A percentile compares a stretch with the other conserved stretches of the same genome.
Evolutionary conservation across 306 rosid genomes (phyloP).

Genomic region (Corylus avellana): DNA sequence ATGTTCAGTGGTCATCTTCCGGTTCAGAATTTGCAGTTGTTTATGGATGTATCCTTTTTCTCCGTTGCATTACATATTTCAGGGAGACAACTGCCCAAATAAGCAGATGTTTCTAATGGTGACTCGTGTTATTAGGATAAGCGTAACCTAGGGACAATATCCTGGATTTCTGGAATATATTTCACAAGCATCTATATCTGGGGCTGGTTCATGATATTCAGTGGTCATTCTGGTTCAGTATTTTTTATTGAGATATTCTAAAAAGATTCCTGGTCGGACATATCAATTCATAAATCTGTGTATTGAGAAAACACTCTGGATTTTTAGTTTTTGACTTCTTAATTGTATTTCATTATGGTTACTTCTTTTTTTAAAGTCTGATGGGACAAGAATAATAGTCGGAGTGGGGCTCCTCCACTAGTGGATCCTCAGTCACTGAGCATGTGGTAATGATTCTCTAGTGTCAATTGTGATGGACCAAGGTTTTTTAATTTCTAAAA

Average conservation of each 20-base stretch:
- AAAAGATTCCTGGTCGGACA: neutral
- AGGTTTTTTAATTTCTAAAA: neutral
- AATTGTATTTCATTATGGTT: neutral
- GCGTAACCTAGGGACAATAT: neutral
- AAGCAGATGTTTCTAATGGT: slow-evolving; percentile 4
- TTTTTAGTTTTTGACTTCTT: neutral
- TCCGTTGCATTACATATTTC: slow-evolving; percentile 5
- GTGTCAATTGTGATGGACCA: neutral
- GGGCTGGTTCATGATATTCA: too few species aligned
- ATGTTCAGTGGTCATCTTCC: slow-evolving; percentile 85
- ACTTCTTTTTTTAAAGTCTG: neutral
- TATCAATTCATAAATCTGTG: neutral
- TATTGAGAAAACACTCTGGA: neutral
- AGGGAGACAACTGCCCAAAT: neutral
- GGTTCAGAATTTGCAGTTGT: slow-evolving; percentile 88
- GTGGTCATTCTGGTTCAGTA: neutral
- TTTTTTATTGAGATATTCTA: neutral
- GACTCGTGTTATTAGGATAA: neutral
- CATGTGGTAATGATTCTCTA: neutral
- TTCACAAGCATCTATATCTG: neutral
- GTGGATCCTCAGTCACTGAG: neutral
- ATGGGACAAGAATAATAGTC: neutral
- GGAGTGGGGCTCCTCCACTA: neutral
- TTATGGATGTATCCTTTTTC: slow-evolving; percentile 93
- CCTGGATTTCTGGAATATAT: neutral